phyloP scores from a whole-genome alignment of 2,329 filamentous ascomycete genomes.

The Tolypocladium endophyticum region DNA sequence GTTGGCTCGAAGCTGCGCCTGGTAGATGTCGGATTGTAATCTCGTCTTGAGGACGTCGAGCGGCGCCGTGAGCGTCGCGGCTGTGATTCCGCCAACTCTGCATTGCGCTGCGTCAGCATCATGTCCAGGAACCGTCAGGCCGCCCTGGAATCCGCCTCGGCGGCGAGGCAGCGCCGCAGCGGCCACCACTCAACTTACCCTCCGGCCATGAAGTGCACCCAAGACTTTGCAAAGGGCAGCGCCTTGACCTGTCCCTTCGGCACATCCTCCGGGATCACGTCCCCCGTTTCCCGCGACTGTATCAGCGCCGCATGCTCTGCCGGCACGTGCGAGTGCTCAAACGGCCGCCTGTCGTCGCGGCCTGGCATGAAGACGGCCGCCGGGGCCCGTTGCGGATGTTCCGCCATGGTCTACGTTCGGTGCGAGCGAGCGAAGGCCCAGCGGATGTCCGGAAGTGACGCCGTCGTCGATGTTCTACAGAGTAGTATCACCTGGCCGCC shows the following conservation, averaged over 20 bases:
- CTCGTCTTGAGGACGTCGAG: constrained; percentile 91
- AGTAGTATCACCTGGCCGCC: background rate
- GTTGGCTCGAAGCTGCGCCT: constrained; percentile 62
- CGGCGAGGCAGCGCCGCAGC: background rate
- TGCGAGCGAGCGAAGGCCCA: background rate
- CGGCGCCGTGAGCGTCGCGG: constrained; percentile 84
- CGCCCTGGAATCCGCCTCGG: background rate
- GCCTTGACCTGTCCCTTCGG: constrained; percentile 23
- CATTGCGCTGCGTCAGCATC: constrained; percentile 7
- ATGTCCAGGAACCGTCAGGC: background rate
- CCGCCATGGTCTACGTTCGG: constrained; percentile 16
- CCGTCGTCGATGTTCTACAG: background rate
- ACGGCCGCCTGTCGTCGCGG: constrained; percentile 18
- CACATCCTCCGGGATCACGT: constrained; percentile 35
- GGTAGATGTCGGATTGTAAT: constrained; percentile 90
- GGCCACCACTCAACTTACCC: constrained; percentile 45
- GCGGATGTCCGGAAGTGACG: background rate
- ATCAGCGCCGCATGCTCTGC: constrained; percentile 30
- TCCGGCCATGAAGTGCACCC: constrained; percentile 86
- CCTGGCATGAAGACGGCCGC: constrained; percentile 15
- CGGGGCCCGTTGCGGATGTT: constrained; percentile 11
- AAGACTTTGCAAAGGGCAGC: constrained; percentile 60
- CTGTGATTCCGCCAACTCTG: constrained; percentile 81
- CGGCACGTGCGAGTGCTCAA: constrained; percentile 17
- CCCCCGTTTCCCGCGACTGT: constrained; percentile 53